Conservation (phyloP, 116 monocot species). For the Papilionanthe hybrid region DNA sequence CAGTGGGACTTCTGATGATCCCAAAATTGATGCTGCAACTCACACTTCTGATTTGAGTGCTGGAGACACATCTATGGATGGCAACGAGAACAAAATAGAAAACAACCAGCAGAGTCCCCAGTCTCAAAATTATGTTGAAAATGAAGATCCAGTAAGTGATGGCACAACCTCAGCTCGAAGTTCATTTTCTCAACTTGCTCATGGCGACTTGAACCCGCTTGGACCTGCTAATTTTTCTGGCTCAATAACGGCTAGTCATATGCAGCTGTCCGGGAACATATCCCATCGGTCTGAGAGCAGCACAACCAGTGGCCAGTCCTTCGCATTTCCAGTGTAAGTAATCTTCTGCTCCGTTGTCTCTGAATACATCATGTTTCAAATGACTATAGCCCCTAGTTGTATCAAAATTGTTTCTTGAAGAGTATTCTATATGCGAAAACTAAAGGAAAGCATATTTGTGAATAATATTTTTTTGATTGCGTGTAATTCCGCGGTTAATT, state of each 20-base stretch:
- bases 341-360: no score
- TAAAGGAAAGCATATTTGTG: no score
- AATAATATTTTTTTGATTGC: no score
- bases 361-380: no score
- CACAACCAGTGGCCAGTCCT: slow-evolving; percentile 75
- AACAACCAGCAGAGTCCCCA: slow-evolving; percentile 10
- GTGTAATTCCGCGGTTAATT: no score
- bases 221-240: slow-evolving; percentile 33
- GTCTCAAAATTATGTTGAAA: background rate
- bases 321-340: slow-evolving; percentile 94
- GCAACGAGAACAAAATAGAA: slow-evolving; percentile 6
- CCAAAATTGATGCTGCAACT: slow-evolving; percentile 1
- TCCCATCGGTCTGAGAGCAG: slow-evolving; percentile 84
- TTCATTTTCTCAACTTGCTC: slow-evolving; percentile 26
- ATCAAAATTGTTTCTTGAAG: no score
- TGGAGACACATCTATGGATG: background rate
- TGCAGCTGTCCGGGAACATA: slow-evolving; percentile 61
- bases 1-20: background rate
- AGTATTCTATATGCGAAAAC: no score
- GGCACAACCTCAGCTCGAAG: slow-evolving; percentile 19
- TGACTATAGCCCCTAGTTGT: no score
- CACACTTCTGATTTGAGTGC: slow-evolving; percentile 20
- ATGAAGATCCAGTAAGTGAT: slow-evolving; percentile 17
- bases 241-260: slow-evolving; percentile 29
- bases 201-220: slow-evolving; percentile 25